Evolutionary conservation across 352 stramenopile genomes (phyloP).

Genomic region (Globisporangium irregulare): DNA sequence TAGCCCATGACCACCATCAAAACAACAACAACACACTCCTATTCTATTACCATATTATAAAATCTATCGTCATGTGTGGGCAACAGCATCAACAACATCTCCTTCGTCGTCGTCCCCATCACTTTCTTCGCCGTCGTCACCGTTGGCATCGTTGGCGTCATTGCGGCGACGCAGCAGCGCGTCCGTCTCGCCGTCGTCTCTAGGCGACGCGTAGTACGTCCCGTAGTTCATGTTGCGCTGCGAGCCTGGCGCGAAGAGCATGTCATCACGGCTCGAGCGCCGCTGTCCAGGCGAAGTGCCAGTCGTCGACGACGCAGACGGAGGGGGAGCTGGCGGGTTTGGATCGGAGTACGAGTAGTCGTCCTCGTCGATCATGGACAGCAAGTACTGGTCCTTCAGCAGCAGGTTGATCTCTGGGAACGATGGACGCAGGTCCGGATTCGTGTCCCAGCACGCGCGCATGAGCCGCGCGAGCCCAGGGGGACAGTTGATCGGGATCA

Average conservation of each 20-base stretch:
- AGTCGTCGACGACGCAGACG: slow-evolving; percentile 33
- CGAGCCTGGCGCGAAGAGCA: slow-evolving; percentile 16
- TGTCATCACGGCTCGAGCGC: slow-evolving; percentile 37
- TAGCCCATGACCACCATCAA: slow-evolving; percentile 1
- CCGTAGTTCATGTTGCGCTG: slow-evolving; percentile 23
- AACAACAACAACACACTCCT: slow-evolving; percentile 14
- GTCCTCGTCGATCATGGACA: slow-evolving; percentile 53
- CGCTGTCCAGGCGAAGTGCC: slow-evolving; percentile 26
- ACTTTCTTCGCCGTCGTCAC: slow-evolving; percentile 24
- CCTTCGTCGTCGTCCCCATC: slow-evolving; percentile 22
- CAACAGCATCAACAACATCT: slow-evolving; percentile 3
- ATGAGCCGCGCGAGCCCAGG: slow-evolving; percentile 76
- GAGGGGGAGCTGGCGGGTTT: slow-evolving; percentile 24
- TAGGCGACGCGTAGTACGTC: slow-evolving; percentile 21
- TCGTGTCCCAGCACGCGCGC: slow-evolving; percentile 80
- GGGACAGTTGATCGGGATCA: slow-evolving; percentile 82
- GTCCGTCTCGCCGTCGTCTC: slow-evolving; percentile 3
- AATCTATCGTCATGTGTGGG: slow-evolving; percentile 16
- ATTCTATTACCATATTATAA: slow-evolving; percentile 24
- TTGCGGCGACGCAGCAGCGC: slow-evolving; percentile 6
- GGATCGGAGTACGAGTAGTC: slow-evolving; percentile 47
- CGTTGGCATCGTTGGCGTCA: slow-evolving; percentile 7
- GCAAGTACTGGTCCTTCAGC: slow-evolving; percentile 71
- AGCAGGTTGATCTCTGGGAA: slow-evolving; percentile 81
- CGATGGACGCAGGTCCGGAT: slow-evolving; percentile 57